Percentiles rank a stretch among this genome's conserved stretches.
These are phyloP conservation scores for Diphasiastrum complanatum DNA, from an alignment of 83 land plant species.

Conservation along the genomic window DNA sequence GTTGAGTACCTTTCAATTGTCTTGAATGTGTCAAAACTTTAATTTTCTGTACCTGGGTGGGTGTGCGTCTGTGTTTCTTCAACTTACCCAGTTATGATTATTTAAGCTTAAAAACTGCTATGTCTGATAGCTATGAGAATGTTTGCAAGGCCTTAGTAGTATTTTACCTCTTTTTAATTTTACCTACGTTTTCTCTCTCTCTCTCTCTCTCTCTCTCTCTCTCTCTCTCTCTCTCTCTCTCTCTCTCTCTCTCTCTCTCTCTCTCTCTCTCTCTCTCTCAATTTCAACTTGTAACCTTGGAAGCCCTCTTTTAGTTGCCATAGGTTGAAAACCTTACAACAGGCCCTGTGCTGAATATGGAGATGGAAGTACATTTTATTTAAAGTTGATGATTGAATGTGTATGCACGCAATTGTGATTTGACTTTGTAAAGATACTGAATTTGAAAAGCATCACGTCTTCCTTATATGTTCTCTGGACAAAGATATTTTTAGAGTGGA, in stretches of 20 bases:
- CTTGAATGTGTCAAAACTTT: no score
- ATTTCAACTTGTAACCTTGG: not conserved
- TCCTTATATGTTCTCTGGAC: no score
- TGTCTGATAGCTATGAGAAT: no score
- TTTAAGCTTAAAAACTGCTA: no score
- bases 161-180: no score
- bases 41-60: no score
- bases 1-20: no score
- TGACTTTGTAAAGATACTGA: no score
- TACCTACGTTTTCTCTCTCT: conserved; percentile 24
- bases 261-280: conserved; percentile 14
- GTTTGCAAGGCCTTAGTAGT: no score
- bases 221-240: conserved; percentile 1
- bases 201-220: not conserved
- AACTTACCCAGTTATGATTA: no score
- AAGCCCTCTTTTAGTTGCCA: not conserved
- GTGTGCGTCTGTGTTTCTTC: no score
- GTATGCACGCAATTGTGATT: not conserved
- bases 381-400: not conserved
- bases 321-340: conserved; percentile 6
- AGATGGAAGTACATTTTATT: not conserved
- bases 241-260: conserved; percentile 8
- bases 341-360: not conserved
- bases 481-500: not conserved
- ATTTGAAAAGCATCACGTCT: no score